Evolutionary conservation across 192 early-diverging fungal species (phyloP), one percentile per base, ranked within the genome.

Genomic region (Backusella westeae): DNA sequence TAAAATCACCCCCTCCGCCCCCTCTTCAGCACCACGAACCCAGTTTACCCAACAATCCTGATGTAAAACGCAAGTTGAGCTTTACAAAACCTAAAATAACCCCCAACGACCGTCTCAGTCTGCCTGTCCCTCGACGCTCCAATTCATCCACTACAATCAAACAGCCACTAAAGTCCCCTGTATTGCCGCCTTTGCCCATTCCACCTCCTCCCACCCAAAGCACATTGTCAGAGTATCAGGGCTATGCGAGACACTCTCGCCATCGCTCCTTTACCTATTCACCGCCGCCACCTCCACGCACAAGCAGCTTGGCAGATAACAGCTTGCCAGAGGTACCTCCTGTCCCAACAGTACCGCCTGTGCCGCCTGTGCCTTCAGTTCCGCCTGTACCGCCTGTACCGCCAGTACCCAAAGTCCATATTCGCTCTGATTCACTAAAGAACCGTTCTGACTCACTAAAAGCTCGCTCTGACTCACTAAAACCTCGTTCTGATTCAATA

Each of bases 191-290:
- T 3, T n/a, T 63, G 26, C 56, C 56, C 10, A 63, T 63, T 63
- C 56, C 56, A 1, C 56, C 56, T 14, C 56, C 56, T 12, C 56
- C 56, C 23, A 63, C 56, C 3, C 56, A 63, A 29, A 63, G 56
- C 23, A 63, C 23, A 12, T n/a, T 52, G 14, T 29, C 71, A 8
- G 76, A 72, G 65, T 72, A 72, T 66, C 70, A 77, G 34, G 70
- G 76, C 6, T 77, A 71, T 67, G 32, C 44, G 6, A 36, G 39
- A 1, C 70, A 77, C 4, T 32, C 35, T 23, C 72, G 73, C 12
- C 72, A 67, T 63, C 56, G 56, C 26, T 63, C 56, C 12, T 67
- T 74, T 34, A 65, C 72, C 1, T 73, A 68, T 21, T 78, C 77
- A 4, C 77, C 77, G 23, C 77, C 77, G 2, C 72, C 71, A 32